These are phyloP conservation scores for Eutrema japonicum DNA, from an alignment of 345 rosid genomes.

Conservation along the genomic window DNA sequence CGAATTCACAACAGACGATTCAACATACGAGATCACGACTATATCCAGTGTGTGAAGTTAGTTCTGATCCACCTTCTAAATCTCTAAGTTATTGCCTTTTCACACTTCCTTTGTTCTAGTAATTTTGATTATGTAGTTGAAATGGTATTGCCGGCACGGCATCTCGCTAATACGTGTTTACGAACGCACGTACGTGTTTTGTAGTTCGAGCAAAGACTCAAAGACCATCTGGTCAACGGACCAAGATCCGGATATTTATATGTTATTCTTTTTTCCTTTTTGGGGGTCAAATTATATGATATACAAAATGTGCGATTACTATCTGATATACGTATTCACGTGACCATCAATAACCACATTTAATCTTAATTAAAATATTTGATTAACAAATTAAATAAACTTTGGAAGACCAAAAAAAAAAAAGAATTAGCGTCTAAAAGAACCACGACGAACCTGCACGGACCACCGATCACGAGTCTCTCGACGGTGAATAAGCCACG, in stretches of 20 bases:
- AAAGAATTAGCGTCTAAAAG: constrained; percentile 20
- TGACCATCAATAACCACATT: constrained; percentile 7
- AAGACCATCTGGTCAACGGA: constrained; percentile 23
- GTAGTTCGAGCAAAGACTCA: constrained; percentile 20
- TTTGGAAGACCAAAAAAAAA: neutral
- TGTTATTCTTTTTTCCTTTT: no score
- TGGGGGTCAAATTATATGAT: no score
- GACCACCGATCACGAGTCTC: constrained; percentile 49
- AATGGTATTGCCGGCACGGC: neutral
- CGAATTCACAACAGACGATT: no score
- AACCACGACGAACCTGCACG: constrained; percentile 53
- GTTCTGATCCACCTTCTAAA: no score
- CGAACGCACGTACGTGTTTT: constrained; percentile 37
- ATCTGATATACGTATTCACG: constrained; percentile 33
- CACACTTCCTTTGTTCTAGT: no score
- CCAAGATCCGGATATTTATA: constrained; percentile 24
- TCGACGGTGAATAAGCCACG: constrained; percentile 73
- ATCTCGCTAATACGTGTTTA: constrained; percentile 12
- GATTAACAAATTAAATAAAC: neutral
- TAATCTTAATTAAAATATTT: neutral
- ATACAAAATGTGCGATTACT: constrained; percentile 33
- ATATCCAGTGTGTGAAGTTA: no score
- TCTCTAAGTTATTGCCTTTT: no score
- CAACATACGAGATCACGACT: no score
- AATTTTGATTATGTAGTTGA: neutral